phyloP scores from a whole-genome alignment of 352 stramenopile species.

The Blastocystis sp. region DNA sequence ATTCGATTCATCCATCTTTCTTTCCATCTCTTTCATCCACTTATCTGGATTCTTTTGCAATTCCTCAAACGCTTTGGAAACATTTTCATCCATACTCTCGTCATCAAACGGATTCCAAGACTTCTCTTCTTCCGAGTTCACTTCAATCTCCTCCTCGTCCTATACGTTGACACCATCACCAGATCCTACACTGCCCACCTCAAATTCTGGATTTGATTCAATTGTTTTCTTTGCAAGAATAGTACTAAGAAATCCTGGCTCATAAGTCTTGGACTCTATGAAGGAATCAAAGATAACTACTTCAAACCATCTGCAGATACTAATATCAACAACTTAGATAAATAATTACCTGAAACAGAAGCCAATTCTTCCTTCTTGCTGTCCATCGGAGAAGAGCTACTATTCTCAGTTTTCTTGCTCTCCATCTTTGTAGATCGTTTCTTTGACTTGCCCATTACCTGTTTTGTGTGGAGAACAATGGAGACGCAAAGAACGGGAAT shows the following conservation, averaged over 20 bases:
- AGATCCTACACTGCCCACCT: neutral
- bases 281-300: too few species aligned
- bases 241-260: constrained; percentile 16
- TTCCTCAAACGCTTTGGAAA: constrained; percentile 15
- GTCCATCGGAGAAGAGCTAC: neutral
- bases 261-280: constrained; percentile 7
- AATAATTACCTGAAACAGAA: too few species aligned
- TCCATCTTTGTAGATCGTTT: neutral
- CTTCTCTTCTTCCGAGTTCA: constrained; percentile 47
- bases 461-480: too few species aligned
- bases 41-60: constrained; percentile 63
- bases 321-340: too few species aligned
- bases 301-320: too few species aligned
- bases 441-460: too few species aligned
- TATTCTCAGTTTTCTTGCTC: neutral
- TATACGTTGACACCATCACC: neutral
- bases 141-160: constrained; percentile 62
- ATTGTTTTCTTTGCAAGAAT: constrained; percentile 32
- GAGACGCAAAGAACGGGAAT: constrained; percentile 22
- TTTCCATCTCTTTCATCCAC: constrained; percentile 61
- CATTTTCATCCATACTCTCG: constrained; percentile 43
- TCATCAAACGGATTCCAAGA: constrained; percentile 55
- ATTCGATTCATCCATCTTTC: constrained; percentile 29
- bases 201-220: constrained; percentile 56
- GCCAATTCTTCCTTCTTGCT: too few species aligned